Percentiles rank a stretch among this genome's conserved stretches.
Conservation (phyloP, 345 rosid genomes). For the Sisymbrium altissimum region DNA sequence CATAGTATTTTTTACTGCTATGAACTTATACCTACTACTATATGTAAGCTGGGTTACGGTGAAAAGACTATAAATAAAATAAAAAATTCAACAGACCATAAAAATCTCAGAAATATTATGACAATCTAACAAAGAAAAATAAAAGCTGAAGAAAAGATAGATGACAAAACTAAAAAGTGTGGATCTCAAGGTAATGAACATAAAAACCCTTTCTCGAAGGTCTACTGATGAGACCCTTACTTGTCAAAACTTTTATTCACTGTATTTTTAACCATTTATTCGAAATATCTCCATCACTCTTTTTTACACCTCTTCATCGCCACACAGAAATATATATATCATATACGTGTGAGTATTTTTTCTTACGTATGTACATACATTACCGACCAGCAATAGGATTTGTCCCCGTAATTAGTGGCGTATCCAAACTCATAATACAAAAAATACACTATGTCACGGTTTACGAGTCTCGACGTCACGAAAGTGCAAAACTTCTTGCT, state of each 20-base stretch:
- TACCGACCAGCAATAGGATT: not conserved
- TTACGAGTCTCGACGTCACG: not conserved
- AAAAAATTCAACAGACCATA: not conserved
- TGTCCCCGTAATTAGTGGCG: not conserved
- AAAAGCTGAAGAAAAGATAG: not conserved
- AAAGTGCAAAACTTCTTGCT: not conserved
- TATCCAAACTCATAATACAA: not conserved
- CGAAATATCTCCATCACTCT: conserved; percentile 32
- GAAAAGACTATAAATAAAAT: not conserved
- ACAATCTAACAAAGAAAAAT: not conserved
- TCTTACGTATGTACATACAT: not conserved
- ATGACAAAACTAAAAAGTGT: conserved; percentile 7
- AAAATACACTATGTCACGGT: not conserved
- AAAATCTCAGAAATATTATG: not conserved
- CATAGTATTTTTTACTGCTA: not conserved
- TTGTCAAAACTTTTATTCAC: conserved; percentile 33
- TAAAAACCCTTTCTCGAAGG: conserved; percentile 33
- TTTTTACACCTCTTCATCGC: conserved; percentile 10
- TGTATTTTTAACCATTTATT: conserved; percentile 34
- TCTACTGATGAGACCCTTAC: conserved; percentile 32
- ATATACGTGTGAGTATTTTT: not conserved
- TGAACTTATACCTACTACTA: not conserved
- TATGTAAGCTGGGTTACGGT: not conserved
- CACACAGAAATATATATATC: not conserved
- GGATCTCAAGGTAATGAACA: conserved; percentile 32